These are phyloP conservation scores for Dillenia suffruticosa DNA, from an alignment of 164 flowering plant genomes.

Conservation along the genomic window DNA sequence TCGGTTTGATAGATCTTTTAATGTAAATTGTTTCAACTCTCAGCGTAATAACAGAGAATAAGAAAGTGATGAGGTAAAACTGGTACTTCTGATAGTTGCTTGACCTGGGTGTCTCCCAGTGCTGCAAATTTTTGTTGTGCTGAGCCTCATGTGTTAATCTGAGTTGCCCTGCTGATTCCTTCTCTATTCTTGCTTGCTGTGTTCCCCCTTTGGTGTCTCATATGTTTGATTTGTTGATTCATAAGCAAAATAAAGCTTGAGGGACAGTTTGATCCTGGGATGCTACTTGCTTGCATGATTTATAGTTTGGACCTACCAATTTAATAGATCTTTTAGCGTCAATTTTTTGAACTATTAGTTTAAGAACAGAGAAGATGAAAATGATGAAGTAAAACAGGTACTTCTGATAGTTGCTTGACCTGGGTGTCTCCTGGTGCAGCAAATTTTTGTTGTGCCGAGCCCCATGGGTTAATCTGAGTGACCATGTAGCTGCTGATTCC, in stretches of 20 bases:
- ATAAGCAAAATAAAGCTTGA: too few relatives aligned
- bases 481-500: slow-evolving; percentile 47
- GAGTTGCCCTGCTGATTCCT: slow-evolving; percentile 56
- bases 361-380: slow-evolving; percentile 35
- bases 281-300: too few relatives aligned
- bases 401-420: slow-evolving; percentile 47
- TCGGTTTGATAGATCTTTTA: too few relatives aligned
- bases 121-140: slow-evolving; percentile 45
- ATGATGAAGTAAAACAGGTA: slow-evolving; percentile 67
- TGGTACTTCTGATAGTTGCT: slow-evolving; percentile 62
- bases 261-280: too few relatives aligned
- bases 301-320: too few relatives aligned
- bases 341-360: too few relatives aligned
- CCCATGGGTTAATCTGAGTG: slow-evolving; percentile 38
- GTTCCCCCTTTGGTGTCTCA: too few relatives aligned
- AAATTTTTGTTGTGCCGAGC: slow-evolving; percentile 42
- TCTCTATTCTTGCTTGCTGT: slow-evolving; percentile 20
- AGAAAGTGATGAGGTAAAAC: slow-evolving; percentile 53
- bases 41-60: slow-evolving; percentile 26
- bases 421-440: slow-evolving; percentile 57
- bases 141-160: slow-evolving; percentile 33
- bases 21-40: too few relatives aligned
- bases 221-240: too few relatives aligned
- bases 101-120: slow-evolving; percentile 49
- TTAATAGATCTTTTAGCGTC: too few relatives aligned